Conservation (phyloP, 495 filamentous ascomycete genomes). For the Aspergillus bridgeri region DNA sequence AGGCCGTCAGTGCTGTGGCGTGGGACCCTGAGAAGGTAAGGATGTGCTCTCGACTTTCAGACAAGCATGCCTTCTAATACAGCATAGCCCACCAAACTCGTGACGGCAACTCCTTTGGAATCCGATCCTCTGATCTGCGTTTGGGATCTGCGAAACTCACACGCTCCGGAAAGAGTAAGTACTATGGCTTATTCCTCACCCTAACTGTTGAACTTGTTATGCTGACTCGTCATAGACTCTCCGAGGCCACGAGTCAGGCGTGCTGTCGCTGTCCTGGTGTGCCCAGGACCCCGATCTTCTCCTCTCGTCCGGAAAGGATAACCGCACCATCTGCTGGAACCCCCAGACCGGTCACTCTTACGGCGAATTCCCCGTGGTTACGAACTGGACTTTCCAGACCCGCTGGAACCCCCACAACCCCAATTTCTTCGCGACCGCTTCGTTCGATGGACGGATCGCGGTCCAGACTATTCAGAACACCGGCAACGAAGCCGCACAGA, state of each 20-base stretch:
- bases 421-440: slow-evolving; percentile 85
- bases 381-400: slow-evolving; percentile 98
- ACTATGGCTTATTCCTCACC: not conserved
- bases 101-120: slow-evolving; percentile 91
- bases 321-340: slow-evolving; percentile 94
- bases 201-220: not conserved
- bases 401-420: slow-evolving; percentile 93
- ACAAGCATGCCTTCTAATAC: slow-evolving; percentile 6
- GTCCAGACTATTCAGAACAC: slow-evolving; percentile 93
- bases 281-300: slow-evolving; percentile 85
- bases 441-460: slow-evolving; percentile 92
- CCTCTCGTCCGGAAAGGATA: slow-evolving; percentile 95
- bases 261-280: slow-evolving; percentile 96
- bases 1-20: slow-evolving; percentile 89
- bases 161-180: slow-evolving; percentile 77
- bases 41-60: not conserved
- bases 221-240: slow-evolving; percentile 51
- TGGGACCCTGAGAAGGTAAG: slow-evolving; percentile 86
- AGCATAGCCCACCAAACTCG: slow-evolving; percentile 72
- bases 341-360: slow-evolving; percentile 80
- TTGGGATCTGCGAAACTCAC: slow-evolving; percentile 95
- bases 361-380: slow-evolving; percentile 94
- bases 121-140: slow-evolving; percentile 82
- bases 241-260: slow-evolving; percentile 84
- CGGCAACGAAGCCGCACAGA: slow-evolving; percentile 46